A percentile compares a stretch with the other conserved stretches of the same genome.
Evolutionary conservation across 2,329 filamentous ascomycete species (phyloP).

Genomic region (Fusarium tricinctum): DNA sequence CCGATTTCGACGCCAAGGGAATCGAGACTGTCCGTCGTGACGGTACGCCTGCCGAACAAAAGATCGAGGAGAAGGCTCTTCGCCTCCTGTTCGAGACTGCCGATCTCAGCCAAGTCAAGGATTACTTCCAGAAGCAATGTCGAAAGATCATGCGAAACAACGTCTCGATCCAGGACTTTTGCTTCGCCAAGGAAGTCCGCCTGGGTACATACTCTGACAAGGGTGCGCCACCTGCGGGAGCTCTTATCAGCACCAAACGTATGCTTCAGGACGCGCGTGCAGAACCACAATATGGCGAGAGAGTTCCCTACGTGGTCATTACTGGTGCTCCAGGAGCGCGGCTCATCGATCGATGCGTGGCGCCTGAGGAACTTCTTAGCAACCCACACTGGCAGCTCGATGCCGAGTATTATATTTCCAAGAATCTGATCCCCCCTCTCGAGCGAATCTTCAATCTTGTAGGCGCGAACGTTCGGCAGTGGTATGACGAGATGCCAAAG

Average conservation of each 20-base stretch:
- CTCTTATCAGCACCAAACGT: conserved; percentile 85
- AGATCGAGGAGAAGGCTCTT: conserved; percentile 93
- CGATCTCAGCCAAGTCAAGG: conserved; percentile 89
- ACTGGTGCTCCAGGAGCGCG: conserved; percentile 88
- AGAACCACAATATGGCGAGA: conserved; percentile 95
- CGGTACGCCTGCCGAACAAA: conserved; percentile 94
- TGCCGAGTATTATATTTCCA: conserved; percentile 95
- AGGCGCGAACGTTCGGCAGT: conserved; percentile 88
- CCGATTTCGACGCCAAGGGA: conserved; percentile 97
- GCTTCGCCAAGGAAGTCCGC: conserved; percentile 92
- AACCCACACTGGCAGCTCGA: conserved; percentile 86
- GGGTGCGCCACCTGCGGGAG: conserved; percentile 85
- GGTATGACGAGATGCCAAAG: conserved; percentile 98
- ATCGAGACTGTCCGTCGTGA: conserved; percentile 97
- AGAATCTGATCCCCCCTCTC: conserved; percentile 94
- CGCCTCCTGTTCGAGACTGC: conserved; percentile 90
- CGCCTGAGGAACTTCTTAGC: conserved; percentile 84
- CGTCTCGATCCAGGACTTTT: conserved; percentile 94
- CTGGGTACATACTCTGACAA: conserved; percentile 86
- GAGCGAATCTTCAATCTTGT: conserved; percentile 98
- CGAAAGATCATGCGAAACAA: conserved; percentile 90
- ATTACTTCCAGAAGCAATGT: conserved; percentile 91
- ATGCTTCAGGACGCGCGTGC: conserved; percentile 89
- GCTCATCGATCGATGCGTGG: conserved; percentile 89
- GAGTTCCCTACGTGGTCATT: conserved; percentile 94